Base-by-base conservation (phyloP, 192 early-diverging fungal species). In the Coemansia sp. region DNA sequence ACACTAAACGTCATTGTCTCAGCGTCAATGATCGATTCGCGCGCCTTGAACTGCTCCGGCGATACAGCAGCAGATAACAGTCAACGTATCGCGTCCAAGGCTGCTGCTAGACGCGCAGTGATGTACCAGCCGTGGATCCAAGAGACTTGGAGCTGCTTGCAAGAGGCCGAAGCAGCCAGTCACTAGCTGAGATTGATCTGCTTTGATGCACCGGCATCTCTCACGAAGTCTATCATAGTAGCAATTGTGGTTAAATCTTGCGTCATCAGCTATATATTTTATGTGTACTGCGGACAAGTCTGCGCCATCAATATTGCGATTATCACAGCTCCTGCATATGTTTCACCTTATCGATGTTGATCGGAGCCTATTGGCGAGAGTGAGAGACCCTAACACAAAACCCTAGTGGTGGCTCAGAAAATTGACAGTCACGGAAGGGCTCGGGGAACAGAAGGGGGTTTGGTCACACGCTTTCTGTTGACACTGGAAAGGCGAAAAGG, bases 81-180 rank as follows among this genome's bases (percentile, higher is more conserved):
- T 8, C 46, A 9, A n/a, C 46, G 19, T 9, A 48, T 48, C 19
- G 45, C 25, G 14, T 70, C 38, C 11, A n/a, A 12, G 50, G 19
- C 64, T 6, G 80, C 80, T 5, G 80, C 72, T 37, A 59, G 61
- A 17, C 57, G 66, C 23, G 75, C 80, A 1, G 70, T 83, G 12
- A 67, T 72, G 48, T 76, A 77, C 48, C 68, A 74, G 50, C 80
- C 80, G 25, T 83, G 80, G 80, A 44, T 62, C n/a, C 57, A 57
- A 4, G 66, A 69, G 2, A 50, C 70, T 12, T 75, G 78, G 74
- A 46, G 21, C 19, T 68, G 62, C 65, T 27, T 29, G 31, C 37
- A 60, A 32, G 41, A 69, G 3, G 25, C 14, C 2, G 51, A 53
- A 25, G 51, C 51, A 14, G 51, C 51, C 51, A 53, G 51, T 11